These are phyloP conservation scores for Rhizoctonia solani DNA, from an alignment of 1,284 basidiomycete genomes.

Conservation along the genomic window DNA sequence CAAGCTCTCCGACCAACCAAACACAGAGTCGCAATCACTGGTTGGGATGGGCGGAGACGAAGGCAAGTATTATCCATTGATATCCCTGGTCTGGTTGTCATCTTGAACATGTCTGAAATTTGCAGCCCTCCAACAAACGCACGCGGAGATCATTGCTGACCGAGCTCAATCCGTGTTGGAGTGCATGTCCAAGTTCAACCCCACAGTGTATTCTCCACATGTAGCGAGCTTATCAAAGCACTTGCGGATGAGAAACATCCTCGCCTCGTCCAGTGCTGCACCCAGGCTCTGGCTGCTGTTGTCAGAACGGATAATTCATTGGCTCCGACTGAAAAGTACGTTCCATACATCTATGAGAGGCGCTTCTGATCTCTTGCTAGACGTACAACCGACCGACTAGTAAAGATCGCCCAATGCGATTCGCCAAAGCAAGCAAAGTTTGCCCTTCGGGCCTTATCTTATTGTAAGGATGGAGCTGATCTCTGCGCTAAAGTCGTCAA, in stretches of 20 bases:
- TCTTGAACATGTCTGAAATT: too few relatives aligned
- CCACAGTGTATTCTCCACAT: slow-evolving; percentile 75
- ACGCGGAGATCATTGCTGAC: slow-evolving; percentile 34
- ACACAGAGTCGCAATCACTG: slow-evolving; percentile 9
- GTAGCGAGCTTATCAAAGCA: slow-evolving; percentile 73
- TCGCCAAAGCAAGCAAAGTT: slow-evolving; percentile 82
- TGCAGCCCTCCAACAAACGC: slow-evolving; percentile 24
- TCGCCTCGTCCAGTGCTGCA: slow-evolving; percentile 64
- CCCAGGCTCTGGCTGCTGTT: slow-evolving; percentile 77
- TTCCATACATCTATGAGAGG: slow-evolving; percentile 37
- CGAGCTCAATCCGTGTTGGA: slow-evolving; percentile 44
- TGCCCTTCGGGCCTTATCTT: slow-evolving; percentile 77
- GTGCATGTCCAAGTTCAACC: slow-evolving; percentile 77
- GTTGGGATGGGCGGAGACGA: neutral
- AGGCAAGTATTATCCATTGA: neutral
- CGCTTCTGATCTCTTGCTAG: slow-evolving; percentile 45
- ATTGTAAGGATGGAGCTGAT: slow-evolving; percentile 58
- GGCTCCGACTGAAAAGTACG: slow-evolving; percentile 69
- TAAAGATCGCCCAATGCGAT: slow-evolving; percentile 62
- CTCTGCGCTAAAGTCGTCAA: slow-evolving; percentile 63
- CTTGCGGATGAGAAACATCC: slow-evolving; percentile 67
- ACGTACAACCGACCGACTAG: slow-evolving; percentile 68
- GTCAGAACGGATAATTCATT: slow-evolving; percentile 61
- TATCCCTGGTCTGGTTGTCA: neutral
- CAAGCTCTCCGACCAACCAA: slow-evolving; percentile 3